Evolutionary conservation across 192 early-diverging fungal species (phyloP), one percentile per base, ranked within the genome.

Genomic region (Glomus cerebriforme): DNA sequence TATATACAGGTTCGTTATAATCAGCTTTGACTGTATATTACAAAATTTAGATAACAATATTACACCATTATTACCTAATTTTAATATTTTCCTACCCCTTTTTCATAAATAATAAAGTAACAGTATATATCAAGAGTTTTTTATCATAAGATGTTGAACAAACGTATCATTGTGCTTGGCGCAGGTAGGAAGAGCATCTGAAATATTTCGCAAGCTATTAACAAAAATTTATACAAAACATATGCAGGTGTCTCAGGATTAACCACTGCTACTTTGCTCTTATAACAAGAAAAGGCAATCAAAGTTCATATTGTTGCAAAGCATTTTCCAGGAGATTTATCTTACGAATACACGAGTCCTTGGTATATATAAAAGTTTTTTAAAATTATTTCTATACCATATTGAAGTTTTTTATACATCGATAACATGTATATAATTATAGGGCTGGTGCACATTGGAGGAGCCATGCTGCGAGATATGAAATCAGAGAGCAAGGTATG

Each of bases 191-290:
- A 35, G 35, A 22, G 3, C 8, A 26, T 39, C 22, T 35, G 32
- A 35, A 37, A 35, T 68, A 24, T 68, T 68, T 22, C 34, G 32
- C 15, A 68, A 29, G 62, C 26, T 63, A 27, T 27, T 27, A 60
- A 24, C 58, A 60, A 59, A 63, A 29, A 27, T 64, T 31, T 35
- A 7, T 68, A 15, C 32, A 35, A 37, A 68, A 35, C 17, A 39
- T 66, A 9, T 27, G 88, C 91, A 15, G 94, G 93, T 77, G 93
- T 94, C 3, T 83, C 89, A 26, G 93, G 93, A 7, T 86, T 95
- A 12, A 91, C 92, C 2, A 92, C 91, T 0, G 95, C 92, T 19
- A 75, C 92, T n/a, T 82, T 90, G 13, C 86, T 93, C 32, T 73
- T 83, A 15, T 63, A 85, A 37, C 62, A 66, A 54, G 83, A 85